Conservation (phyloP, 768 basidiomycete species). For the Phanerochaete carnosa region DNA sequence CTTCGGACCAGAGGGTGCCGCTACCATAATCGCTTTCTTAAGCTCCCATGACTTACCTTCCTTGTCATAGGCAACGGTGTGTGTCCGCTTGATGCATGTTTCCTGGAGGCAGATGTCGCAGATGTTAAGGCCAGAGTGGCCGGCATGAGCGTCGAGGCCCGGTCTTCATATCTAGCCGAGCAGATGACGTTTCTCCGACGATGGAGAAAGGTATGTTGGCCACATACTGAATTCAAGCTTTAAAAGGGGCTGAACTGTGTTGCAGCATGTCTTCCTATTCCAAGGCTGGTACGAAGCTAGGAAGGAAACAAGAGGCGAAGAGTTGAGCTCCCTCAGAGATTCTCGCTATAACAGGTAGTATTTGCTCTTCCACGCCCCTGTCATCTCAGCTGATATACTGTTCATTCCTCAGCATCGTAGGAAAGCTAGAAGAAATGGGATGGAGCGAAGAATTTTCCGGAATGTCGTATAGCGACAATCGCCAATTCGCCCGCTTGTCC, state of each 20-base stretch:
- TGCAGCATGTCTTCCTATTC: neutral
- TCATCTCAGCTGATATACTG: too few relatives aligned
- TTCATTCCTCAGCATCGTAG: neutral
- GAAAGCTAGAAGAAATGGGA: neutral
- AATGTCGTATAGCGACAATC: neutral
- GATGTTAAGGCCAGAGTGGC: neutral
- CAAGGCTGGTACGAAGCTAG: neutral
- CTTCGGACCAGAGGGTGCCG: too few relatives aligned
- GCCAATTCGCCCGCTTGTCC: neutral
- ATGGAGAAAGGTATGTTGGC: neutral
- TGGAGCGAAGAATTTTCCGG: neutral
- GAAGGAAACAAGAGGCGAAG: neutral
- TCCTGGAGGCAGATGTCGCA: neutral
- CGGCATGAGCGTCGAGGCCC: neutral
- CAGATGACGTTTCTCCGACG: neutral
- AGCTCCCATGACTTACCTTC: too few relatives aligned
- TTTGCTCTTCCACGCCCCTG: neutral
- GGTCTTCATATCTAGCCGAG: neutral
- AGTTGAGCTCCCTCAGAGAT: neutral
- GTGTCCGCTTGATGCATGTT: neutral
- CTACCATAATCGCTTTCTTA: too few relatives aligned
- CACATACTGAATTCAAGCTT: neutral
- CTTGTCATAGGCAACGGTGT: too few relatives aligned
- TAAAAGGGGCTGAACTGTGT: neutral
- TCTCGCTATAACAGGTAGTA: neutral